A percentile compares a stretch with the other conserved stretches of the same genome.
Evolutionary conservation across 176 grass and related monocot species (phyloP).

Genomic region (Ananas comosus): DNA sequence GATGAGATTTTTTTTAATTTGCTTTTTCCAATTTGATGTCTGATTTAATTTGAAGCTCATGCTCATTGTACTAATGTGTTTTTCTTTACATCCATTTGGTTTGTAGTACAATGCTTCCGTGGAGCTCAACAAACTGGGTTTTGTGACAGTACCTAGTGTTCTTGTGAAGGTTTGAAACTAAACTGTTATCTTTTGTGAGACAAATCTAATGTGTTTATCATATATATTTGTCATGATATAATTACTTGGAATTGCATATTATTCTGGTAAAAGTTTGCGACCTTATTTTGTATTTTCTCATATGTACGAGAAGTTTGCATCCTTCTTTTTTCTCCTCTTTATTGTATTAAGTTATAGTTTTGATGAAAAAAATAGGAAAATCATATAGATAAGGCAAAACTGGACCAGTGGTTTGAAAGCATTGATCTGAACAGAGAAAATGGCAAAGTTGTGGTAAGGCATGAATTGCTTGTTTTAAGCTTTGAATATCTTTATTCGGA

Average conservation of each 20-base stretch:
- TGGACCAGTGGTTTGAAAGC: conserved; percentile 58
- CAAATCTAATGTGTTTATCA: not conserved
- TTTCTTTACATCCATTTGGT: not conserved
- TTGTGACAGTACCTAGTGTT: conserved; percentile 72
- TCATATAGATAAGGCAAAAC: conserved; percentile 31
- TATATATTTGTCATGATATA: not conserved
- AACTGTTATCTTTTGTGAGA: not conserved
- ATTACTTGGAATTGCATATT: not conserved
- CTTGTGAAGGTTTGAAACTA: conserved; percentile 58
- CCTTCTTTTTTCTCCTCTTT: not conserved
- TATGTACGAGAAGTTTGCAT: not conserved
- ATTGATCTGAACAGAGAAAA: conserved; percentile 48
- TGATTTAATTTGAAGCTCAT: not conserved
- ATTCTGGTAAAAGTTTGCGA: not conserved
- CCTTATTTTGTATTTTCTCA: not conserved
- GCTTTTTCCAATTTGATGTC: not conserved
- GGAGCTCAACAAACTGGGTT: conserved; percentile 55
- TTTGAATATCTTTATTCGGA: not conserved
- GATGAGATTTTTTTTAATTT: not conserved
- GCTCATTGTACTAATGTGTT: not conserved
- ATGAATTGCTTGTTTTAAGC: conserved; percentile 8
- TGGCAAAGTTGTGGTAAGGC: conserved; percentile 76
- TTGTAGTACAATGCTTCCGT: conserved; percentile 83
- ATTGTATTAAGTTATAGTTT: conserved; percentile 4
- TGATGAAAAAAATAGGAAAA: conserved; percentile 35